These are phyloP conservation scores for Aspergillus homomorphus DNA, from an alignment of 495 filamentous ascomycete genomes.

Conservation along the genomic window DNA sequence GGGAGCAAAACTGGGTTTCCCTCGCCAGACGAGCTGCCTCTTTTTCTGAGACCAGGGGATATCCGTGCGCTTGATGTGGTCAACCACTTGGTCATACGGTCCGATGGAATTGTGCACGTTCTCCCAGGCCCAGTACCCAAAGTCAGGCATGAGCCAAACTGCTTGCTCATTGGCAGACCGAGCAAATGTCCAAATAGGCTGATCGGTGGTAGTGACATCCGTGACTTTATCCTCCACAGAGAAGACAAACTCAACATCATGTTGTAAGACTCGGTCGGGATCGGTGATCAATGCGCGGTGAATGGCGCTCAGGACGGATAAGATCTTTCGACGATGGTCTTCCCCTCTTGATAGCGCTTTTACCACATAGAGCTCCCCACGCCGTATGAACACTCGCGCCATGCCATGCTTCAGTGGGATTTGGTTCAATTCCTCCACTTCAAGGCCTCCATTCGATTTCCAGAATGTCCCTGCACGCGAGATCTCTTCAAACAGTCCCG, in stretches of 20 bases:
- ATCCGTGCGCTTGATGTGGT: conserved; percentile 36
- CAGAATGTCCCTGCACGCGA: conserved; percentile 34
- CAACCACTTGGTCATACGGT: conserved; percentile 55
- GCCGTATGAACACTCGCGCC: conserved; percentile 34
- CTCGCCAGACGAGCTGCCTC: conserved; percentile 66
- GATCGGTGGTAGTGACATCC: conserved; percentile 41
- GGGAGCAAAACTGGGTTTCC: conserved; percentile 46
- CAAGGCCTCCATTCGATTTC: conserved; percentile 25
- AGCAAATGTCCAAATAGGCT: conserved; percentile 54
- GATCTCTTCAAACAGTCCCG: conserved; percentile 46
- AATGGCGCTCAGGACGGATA: conserved; percentile 45
- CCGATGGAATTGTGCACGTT: conserved; percentile 57
- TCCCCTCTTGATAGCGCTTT: conserved; percentile 33
- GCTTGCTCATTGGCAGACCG: conserved; percentile 38
- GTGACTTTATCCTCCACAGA: conserved; percentile 50
- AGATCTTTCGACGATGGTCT: conserved; percentile 44
- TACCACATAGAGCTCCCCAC: conserved; percentile 39
- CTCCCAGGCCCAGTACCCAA: conserved; percentile 72
- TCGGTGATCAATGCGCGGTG: conserved; percentile 44
- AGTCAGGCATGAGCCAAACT: conserved; percentile 74
- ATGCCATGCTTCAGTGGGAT: conserved; percentile 33
- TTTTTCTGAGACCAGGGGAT: conserved; percentile 49
- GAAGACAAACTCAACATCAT: conserved; percentile 63
- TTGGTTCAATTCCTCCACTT: conserved; percentile 30
- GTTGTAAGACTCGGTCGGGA: conserved; percentile 43